These are phyloP conservation scores for Pseudomicrostroma phylloplanum DNA, from an alignment of 1,284 basidiomycete genomes.

Conservation along the genomic window DNA sequence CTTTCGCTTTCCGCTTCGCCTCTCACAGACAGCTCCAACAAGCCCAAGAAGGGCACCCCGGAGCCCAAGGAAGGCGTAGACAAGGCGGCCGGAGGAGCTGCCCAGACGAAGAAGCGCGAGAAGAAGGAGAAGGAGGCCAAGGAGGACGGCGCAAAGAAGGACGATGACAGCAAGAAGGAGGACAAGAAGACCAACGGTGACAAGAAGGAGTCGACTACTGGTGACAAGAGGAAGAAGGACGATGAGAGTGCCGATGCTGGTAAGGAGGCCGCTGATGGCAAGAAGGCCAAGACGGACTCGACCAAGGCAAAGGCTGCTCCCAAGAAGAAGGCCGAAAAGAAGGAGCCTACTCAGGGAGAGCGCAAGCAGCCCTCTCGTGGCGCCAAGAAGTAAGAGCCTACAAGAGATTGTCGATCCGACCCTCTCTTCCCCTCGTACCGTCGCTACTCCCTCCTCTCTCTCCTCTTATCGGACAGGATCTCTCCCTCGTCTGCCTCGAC, in stretches of 20 bases:
- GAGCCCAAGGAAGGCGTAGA: constrained; percentile 47
- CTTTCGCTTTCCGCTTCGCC: too few relatives aligned
- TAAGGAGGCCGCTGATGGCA: constrained; percentile 10
- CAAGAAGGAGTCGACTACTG: not conserved
- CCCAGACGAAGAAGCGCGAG: constrained; percentile 15
- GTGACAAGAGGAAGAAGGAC: constrained; percentile 8
- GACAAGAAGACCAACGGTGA: not conserved
- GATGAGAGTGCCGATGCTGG: constrained; percentile 18
- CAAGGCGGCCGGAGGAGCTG: not conserved
- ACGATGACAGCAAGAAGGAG: constrained; percentile 15
- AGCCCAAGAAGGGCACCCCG: constrained; percentile 52
- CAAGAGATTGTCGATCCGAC: not conserved
- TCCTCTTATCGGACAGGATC: too few relatives aligned
- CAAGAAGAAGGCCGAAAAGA: constrained; percentile 3
- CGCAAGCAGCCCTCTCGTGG: constrained; percentile 23
- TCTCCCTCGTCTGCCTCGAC: too few relatives aligned
- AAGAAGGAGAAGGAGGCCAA: constrained; percentile 17
- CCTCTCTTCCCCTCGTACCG: not conserved
- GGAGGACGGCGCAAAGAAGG: constrained; percentile 13
- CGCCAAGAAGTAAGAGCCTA: constrained; percentile 21
- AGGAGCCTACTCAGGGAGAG: constrained; percentile 8
- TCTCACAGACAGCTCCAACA: constrained; percentile 50
- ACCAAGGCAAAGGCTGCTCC: not conserved
- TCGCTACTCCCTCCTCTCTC: not conserved
- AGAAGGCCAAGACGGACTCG: constrained; percentile 17